These are phyloP conservation scores for Ogataea henricii DNA, from an alignment of 805 yeast genomes.

Conservation along the genomic window DNA sequence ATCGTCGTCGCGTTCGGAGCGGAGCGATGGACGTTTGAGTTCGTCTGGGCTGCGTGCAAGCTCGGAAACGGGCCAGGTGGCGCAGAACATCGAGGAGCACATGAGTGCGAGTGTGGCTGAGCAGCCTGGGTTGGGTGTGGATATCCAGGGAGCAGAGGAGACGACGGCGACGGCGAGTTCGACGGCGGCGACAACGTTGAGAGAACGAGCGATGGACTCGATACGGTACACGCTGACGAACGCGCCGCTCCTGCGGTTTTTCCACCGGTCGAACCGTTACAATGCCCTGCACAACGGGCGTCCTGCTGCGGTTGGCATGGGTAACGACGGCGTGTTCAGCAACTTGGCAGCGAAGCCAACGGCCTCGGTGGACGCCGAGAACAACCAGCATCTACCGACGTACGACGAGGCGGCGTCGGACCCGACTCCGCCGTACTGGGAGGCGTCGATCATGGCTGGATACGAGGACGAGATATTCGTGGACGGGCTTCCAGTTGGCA, in stretches of 20 bases:
- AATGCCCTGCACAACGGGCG: slow-evolving; percentile 20
- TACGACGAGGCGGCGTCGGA: slow-evolving; percentile 96
- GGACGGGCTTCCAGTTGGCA: slow-evolving; percentile 95
- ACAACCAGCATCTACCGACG: slow-evolving; percentile 71
- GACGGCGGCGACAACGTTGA: slow-evolving; percentile 4
- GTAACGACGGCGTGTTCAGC: slow-evolving; percentile 87
- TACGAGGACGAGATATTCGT: slow-evolving; percentile 88
- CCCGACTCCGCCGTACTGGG: slow-evolving; percentile 96
- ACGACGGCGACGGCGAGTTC: not conserved
- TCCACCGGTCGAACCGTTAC: slow-evolving; percentile 28
- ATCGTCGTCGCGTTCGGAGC: not conserved
- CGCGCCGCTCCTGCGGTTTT: slow-evolving; percentile 33
- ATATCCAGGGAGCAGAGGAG: not conserved
- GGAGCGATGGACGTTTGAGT: slow-evolving; percentile 6
- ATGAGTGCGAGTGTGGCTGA: slow-evolving; percentile 5
- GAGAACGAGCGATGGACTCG: slow-evolving; percentile 13
- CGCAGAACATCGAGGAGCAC: slow-evolving; percentile 9
- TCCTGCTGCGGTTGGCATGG: slow-evolving; percentile 35
- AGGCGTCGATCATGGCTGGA: slow-evolving; percentile 78
- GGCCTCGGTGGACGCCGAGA: slow-evolving; percentile 41
- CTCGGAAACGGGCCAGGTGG: not conserved
- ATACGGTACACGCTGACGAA: slow-evolving; percentile 22
- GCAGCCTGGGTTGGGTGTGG: not conserved
- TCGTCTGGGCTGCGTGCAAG: not conserved
- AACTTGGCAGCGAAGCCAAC: slow-evolving; percentile 86